Percentiles rank a stretch among this genome's conserved stretches.
phyloP scores from a whole-genome alignment of 441 rosid genomes.

The Gossypium trilobum region DNA sequence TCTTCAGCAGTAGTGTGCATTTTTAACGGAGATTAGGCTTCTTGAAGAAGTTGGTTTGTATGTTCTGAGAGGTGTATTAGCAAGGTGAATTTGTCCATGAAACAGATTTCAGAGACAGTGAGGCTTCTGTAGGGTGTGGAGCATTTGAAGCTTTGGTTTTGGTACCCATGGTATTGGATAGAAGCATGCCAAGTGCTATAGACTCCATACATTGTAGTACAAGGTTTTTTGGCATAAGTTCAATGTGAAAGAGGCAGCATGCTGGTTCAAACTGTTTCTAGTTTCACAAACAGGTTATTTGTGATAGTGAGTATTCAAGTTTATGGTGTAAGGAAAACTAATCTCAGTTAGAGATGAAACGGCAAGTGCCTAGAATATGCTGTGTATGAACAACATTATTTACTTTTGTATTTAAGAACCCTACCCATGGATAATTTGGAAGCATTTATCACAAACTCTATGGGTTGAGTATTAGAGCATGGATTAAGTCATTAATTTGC shows the following conservation, averaged over 20 bases:
- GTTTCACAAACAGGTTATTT: conserved; percentile 26
- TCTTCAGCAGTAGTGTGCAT: conserved; percentile 17
- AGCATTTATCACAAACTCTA: conserved; percentile 25
- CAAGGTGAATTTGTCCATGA: conserved; percentile 45
- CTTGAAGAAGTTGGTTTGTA: conserved; percentile 28
- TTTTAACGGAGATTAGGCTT: conserved; percentile 25
- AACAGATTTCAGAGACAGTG: conserved; percentile 51
- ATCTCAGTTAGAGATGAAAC: conserved; percentile 26
- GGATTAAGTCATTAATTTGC: conserved; percentile 22
- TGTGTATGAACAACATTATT: conserved; percentile 34
- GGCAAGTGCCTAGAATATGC: conserved; percentile 29
- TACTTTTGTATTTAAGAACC: conserved; percentile 28
- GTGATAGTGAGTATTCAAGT: conserved; percentile 15
- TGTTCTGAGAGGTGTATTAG: conserved; percentile 31
- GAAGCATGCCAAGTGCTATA: conserved; percentile 26
- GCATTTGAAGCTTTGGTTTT: conserved; percentile 31
- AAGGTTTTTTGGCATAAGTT: conserved; percentile 19
- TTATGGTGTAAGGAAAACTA: conserved; percentile 33
- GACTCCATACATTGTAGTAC: conserved; percentile 31
- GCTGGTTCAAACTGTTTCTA: conserved; percentile 22
- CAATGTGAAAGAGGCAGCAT: conserved; percentile 16
- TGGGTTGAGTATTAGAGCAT: conserved; percentile 20
- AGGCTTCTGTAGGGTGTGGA: conserved; percentile 51
- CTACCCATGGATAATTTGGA: conserved; percentile 27
- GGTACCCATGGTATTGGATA: conserved; percentile 28